These are phyloP conservation scores for Purpureocillium lavendulum DNA, from an alignment of 2,329 filamentous ascomycete species.

Conservation along the genomic window DNA sequence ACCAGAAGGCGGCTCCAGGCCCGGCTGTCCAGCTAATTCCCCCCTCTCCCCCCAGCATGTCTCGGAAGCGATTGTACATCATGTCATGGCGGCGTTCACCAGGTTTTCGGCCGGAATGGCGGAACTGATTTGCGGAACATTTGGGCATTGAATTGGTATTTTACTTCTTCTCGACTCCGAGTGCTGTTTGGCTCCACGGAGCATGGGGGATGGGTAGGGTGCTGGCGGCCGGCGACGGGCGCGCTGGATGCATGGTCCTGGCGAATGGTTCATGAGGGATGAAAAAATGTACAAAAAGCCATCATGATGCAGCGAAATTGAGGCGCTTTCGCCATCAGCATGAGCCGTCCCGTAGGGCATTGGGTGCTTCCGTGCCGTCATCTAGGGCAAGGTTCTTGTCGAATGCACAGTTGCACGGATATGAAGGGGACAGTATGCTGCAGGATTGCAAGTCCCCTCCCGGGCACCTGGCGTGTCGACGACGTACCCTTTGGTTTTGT, in stretches of 20 bases:
- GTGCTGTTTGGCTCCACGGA: not conserved
- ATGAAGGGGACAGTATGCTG: no score
- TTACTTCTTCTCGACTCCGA: conserved; percentile 1
- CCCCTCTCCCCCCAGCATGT: conserved; percentile 17
- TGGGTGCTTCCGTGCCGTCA: no score
- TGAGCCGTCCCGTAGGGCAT: no score
- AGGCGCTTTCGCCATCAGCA: no score
- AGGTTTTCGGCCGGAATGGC: conserved; percentile 16
- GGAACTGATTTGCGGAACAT: conserved; percentile 13
- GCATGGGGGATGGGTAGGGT: not conserved
- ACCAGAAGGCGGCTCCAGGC: conserved; percentile 9
- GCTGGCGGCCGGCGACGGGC: no score
- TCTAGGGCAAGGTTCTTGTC: no score
- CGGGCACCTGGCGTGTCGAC: no score
- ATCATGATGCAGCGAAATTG: not conserved
- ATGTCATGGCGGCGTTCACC: conserved; percentile 30
- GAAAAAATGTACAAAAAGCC: conserved; percentile 2
- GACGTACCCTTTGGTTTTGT: no score
- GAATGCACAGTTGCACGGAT: no score
- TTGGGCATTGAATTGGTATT: conserved; percentile 19
- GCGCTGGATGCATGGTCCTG: not conserved
- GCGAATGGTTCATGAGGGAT: not conserved
- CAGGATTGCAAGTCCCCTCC: no score
- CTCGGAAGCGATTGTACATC: conserved; percentile 28
- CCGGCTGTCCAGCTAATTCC: conserved; percentile 9